Evolutionary conservation across 176 grass and related monocot species (phyloP).

Genomic region (Guadua angustifolia): DNA sequence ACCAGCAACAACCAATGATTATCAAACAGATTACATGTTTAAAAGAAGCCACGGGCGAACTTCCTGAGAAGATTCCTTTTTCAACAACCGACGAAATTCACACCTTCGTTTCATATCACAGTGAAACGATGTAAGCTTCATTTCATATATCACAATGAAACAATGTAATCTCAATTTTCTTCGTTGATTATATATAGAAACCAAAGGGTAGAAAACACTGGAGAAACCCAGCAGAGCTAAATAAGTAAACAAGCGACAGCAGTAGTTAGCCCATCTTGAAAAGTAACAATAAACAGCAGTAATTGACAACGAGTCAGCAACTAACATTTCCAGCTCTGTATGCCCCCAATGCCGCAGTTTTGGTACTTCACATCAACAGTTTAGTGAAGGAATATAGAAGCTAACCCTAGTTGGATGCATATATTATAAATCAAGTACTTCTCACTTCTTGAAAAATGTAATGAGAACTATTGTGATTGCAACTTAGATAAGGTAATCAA

Average conservation of each 20-base stretch:
- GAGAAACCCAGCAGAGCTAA: background rate
- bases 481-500: background rate
- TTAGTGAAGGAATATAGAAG: background rate
- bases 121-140: background rate
- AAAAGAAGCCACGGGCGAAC: background rate
- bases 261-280: background rate
- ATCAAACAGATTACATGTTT: background rate
- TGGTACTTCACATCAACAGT: background rate
- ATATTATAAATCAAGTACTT: background rate
- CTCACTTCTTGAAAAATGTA: background rate
- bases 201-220: background rate
- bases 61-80: background rate
- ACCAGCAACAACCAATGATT: background rate
- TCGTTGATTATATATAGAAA: background rate
- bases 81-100: background rate
- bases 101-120: background rate
- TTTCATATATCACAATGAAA: constrained; percentile 1
- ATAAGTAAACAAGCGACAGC: background rate
- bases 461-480: background rate
- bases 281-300: background rate
- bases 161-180: background rate
- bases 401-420: background rate
- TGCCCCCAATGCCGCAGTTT: background rate
- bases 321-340: background rate
- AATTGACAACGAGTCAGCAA: background rate